Evolutionary conservation across 2,329 filamentous ascomycete species (phyloP).

Genomic region (Talaromyces sp.): DNA sequence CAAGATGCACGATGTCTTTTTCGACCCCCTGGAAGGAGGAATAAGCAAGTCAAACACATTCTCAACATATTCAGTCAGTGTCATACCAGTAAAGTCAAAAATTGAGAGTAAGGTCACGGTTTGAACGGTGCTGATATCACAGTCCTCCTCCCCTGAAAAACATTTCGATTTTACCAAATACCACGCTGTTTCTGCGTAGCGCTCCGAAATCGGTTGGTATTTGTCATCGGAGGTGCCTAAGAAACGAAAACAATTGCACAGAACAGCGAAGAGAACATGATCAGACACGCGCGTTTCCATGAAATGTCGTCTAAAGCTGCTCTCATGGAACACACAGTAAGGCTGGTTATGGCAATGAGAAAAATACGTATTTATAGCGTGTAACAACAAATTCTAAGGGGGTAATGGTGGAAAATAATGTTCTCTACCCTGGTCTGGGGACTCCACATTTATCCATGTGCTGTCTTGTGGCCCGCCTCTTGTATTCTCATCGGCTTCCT

Average conservation of each 20-base stretch:
- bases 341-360: slow-evolving; percentile 27
- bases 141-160: slow-evolving; percentile 22
- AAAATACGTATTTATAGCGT: slow-evolving; percentile 23
- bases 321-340: slow-evolving; percentile 29
- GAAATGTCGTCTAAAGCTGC: slow-evolving; percentile 20
- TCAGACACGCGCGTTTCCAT: neutral
- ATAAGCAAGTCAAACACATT: too few species aligned
- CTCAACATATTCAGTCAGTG: neutral
- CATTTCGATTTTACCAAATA: slow-evolving; percentile 23
- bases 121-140: slow-evolving; percentile 27
- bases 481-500: too few species aligned
- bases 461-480: too few species aligned
- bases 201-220: neutral
- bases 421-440: too few species aligned
- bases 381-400: too few species aligned
- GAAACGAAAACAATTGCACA: neutral
- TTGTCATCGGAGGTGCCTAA: neutral
- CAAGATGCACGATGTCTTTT: slow-evolving; percentile 2
- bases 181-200: slow-evolving; percentile 23
- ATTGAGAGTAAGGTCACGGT: slow-evolving; percentile 32
- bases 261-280: neutral
- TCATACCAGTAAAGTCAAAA: slow-evolving; percentile 31
- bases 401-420: too few species aligned
- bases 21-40: neutral
- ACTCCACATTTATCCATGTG: too few species aligned